These are phyloP conservation scores for Dentipellis fragilis DNA, from an alignment of 768 basidiomycete species.

Conservation along the genomic window DNA sequence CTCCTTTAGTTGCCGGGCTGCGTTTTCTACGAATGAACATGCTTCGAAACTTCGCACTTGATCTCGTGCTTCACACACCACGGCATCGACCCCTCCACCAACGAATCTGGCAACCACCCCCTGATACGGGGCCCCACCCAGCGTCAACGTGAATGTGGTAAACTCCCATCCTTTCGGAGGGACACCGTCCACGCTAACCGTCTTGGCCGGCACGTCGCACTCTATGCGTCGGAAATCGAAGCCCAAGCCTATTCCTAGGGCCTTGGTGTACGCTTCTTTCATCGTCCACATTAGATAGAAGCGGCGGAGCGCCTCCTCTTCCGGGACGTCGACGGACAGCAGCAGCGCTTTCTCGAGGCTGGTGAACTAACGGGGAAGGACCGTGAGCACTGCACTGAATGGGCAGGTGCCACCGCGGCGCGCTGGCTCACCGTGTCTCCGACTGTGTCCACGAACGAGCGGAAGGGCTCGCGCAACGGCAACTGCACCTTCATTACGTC, in stretches of 20 bases:
- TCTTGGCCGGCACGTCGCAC: constrained; percentile 44
- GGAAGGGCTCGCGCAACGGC: constrained; percentile 46
- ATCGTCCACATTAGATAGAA: constrained; percentile 86
- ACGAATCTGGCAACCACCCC: constrained; percentile 57
- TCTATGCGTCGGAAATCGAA: constrained; percentile 75
- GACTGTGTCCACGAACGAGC: constrained; percentile 53
- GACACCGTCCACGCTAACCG: constrained; percentile 49
- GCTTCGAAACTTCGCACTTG: constrained; percentile 3
- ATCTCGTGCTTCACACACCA: constrained; percentile 4
- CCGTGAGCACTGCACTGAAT: constrained; percentile 1
- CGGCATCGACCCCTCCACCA: constrained; percentile 26
- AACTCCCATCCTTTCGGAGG: constrained; percentile 59
- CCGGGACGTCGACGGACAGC: constrained; percentile 26
- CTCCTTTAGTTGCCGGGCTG: constrained; percentile 7
- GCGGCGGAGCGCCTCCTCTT: constrained; percentile 41
- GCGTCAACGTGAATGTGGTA: constrained; percentile 43
- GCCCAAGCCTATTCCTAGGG: constrained; percentile 72
- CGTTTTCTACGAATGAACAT: constrained; percentile 9
- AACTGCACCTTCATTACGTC: constrained; percentile 75
- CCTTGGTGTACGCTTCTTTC: constrained; percentile 90
- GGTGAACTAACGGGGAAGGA: constrained; percentile 26
- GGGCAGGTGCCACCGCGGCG: not conserved
- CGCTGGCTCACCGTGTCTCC: constrained; percentile 46
- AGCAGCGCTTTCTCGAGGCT: constrained; percentile 24
- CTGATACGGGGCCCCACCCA: constrained; percentile 45